Evolutionary conservation across 805 yeast genomes (phyloP).

Genomic region (Candida sonorensis): DNA sequence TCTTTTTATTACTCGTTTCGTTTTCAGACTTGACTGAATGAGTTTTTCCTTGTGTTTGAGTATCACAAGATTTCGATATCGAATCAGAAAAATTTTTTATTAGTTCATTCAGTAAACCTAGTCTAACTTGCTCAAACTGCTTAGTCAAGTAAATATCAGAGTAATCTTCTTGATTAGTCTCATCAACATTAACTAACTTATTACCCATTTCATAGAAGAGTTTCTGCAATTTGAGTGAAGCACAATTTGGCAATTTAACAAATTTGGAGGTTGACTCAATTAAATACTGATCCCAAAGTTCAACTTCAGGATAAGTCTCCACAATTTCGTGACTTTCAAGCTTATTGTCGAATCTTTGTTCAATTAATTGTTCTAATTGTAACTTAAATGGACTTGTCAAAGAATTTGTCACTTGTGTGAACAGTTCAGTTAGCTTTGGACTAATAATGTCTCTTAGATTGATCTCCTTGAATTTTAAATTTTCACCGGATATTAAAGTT

Average conservation of each 20-base stretch:
- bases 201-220: conserved; percentile 14
- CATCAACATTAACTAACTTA: conserved; percentile 8
- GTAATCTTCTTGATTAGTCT: conserved; percentile 17
- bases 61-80: no score
- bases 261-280: neutral
- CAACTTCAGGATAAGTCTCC: conserved; percentile 12
- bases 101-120: conserved; percentile 10
- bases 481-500: neutral
- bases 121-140: conserved; percentile 11
- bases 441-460: conserved; percentile 9
- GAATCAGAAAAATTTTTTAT: conserved; percentile 1
- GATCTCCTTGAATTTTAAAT: conserved; percentile 6
- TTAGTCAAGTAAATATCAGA: conserved; percentile 21
- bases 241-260: conserved; percentile 12
- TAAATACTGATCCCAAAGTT: conserved; percentile 14
- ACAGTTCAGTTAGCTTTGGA: conserved; percentile 9
- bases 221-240: conserved; percentile 18
- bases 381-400: conserved; percentile 5
- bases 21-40: no score
- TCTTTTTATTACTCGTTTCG: no score
- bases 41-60: no score
- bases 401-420: conserved; percentile 7
- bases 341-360: conserved; percentile 7
- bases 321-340: neutral
- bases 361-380: conserved; percentile 6